Conservation (phyloP, 441 rosid species). For the Jatropha podagrica region DNA sequence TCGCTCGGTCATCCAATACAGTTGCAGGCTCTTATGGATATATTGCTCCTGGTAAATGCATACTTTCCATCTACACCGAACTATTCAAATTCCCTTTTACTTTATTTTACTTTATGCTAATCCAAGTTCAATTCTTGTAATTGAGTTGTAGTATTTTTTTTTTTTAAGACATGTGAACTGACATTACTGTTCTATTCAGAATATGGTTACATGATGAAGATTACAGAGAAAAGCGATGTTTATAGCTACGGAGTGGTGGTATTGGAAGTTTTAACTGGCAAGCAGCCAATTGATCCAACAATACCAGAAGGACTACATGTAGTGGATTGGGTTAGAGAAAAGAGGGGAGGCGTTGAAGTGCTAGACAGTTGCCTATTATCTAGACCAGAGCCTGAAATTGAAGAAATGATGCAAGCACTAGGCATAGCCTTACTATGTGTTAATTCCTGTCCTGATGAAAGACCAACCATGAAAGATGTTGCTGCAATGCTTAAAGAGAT, state of each 20-base stretch:
- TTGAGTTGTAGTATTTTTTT: too few relatives aligned
- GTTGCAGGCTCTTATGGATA: slow-evolving; percentile 97
- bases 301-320: slow-evolving; percentile 86
- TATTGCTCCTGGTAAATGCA: slow-evolving; percentile 86
- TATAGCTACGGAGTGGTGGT: slow-evolving; percentile 94
- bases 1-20: slow-evolving; percentile 80
- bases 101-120: slow-evolving; percentile 1
- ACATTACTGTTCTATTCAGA: slow-evolving; percentile 42
- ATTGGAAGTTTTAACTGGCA: slow-evolving; percentile 84
- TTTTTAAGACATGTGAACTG: background rate
- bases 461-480: slow-evolving; percentile 94
- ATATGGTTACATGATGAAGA: slow-evolving; percentile 95
- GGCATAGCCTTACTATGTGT: slow-evolving; percentile 85
- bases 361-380: slow-evolving; percentile 59
- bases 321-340: slow-evolving; percentile 86
- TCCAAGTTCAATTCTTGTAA: background rate
- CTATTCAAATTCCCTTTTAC: background rate
- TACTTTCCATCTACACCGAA: background rate
- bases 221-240: slow-evolving; percentile 93
- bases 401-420: slow-evolving; percentile 84
- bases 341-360: slow-evolving; percentile 61
- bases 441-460: slow-evolving; percentile 68
- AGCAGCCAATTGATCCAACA: slow-evolving; percentile 96
- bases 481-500: slow-evolving; percentile 93
- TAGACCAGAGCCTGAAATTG: slow-evolving; percentile 59